Conservation (phyloP, 2,329 filamentous ascomycete species). For the Knoxdaviesia proteae region DNA sequence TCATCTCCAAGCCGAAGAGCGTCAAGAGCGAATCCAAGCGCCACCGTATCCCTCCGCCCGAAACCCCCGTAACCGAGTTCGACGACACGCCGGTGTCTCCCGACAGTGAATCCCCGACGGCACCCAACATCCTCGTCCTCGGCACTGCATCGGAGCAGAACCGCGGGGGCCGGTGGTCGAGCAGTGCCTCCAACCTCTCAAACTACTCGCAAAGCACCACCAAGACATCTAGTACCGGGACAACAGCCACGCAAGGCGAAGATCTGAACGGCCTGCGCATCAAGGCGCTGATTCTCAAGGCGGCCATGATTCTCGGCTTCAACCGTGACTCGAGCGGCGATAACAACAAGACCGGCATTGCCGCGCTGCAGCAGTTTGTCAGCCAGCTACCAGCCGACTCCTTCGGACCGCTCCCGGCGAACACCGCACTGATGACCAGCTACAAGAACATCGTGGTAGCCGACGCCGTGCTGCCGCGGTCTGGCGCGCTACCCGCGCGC, state of each 20-base stretch:
- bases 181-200: slow-evolving; percentile 57
- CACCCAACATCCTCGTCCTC: slow-evolving; percentile 76
- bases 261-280: slow-evolving; percentile 59
- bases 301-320: slow-evolving; percentile 70
- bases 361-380: slow-evolving; percentile 52
- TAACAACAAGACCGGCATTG: slow-evolving; percentile 21
- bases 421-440: slow-evolving; percentile 49
- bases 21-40: slow-evolving; percentile 29
- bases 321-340: slow-evolving; percentile 32
- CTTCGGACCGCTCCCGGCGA: slow-evolving; percentile 54
- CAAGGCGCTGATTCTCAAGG: slow-evolving; percentile 62
- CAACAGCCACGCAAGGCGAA: slow-evolving; percentile 45
- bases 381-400: slow-evolving; percentile 54
- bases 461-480: slow-evolving; percentile 36
- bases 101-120: slow-evolving; percentile 45
- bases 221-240: slow-evolving; percentile 50
- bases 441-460: slow-evolving; percentile 64
- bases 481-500: slow-evolving; percentile 21
- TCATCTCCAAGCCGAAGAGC: slow-evolving; percentile 31
- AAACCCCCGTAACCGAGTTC: slow-evolving; percentile 89
- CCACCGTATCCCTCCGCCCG: slow-evolving; percentile 36
- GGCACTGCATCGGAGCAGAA: slow-evolving; percentile 39
- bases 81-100: slow-evolving; percentile 75
- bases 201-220: slow-evolving; percentile 54
- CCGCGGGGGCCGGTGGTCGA: slow-evolving; percentile 59